Percentiles rank a stretch among this genome's conserved stretches.
phyloP scores from a whole-genome alignment of 805 yeast genomes.

The Barnettozyma populi region DNA sequence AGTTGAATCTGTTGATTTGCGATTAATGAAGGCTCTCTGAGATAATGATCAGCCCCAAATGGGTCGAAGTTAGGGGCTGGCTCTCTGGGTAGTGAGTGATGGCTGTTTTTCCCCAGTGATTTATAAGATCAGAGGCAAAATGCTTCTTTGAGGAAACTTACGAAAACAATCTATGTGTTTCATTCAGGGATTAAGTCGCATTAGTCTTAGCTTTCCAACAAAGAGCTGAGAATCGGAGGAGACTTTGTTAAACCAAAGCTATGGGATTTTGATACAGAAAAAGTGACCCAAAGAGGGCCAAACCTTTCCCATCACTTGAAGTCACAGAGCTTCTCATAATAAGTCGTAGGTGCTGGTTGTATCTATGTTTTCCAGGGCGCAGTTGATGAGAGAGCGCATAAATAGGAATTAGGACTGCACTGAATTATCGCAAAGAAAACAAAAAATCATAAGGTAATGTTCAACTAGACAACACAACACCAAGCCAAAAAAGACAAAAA shows the following conservation, averaged over 20 bases:
- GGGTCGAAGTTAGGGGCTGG: conserved; percentile 66
- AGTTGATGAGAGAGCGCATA: no score
- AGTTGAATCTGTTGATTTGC: conserved; percentile 40
- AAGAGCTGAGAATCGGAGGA: conserved; percentile 41
- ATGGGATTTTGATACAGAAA: no score
- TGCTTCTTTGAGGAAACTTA: conserved; percentile 50
- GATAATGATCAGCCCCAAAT: conserved; percentile 48
- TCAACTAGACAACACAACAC: not conserved
- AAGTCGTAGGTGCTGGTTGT: not conserved
- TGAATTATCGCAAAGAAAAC: not conserved
- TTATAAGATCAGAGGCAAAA: conserved; percentile 38
- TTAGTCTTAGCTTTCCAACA: no score
- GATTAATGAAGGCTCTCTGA: conserved; percentile 56
- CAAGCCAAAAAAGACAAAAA: not conserved
- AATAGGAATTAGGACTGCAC: not conserved
- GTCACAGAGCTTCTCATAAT: not conserved
- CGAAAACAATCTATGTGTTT: conserved; percentile 41
- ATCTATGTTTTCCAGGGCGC: no score
- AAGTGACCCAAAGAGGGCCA: not conserved
- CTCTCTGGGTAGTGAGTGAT: conserved; percentile 61
- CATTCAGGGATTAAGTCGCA: conserved; percentile 62
- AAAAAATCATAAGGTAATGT: no score
- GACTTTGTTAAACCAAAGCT: conserved; percentile 32
- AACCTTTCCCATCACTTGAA: not conserved
- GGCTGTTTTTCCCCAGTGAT: conserved; percentile 73